A percentile compares a stretch with the other conserved stretches of the same genome.
phyloP scores from a whole-genome alignment of 2,329 filamentous ascomycete species.

The Ambrosiella xylebori region DNA sequence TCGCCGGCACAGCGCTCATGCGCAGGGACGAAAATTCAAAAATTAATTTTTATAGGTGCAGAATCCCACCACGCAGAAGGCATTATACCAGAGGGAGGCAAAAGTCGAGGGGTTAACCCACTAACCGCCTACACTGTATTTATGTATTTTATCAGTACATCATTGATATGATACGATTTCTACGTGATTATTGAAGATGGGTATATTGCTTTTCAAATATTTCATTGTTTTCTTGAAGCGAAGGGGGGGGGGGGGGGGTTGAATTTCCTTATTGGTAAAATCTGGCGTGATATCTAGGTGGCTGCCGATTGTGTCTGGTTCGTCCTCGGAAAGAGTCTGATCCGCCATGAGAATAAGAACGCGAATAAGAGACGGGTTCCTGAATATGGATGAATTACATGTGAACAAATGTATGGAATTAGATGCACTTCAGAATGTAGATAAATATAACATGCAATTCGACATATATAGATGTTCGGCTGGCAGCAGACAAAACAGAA shows the following conservation, averaged over 20 bases:
- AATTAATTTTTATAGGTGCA: not conserved
- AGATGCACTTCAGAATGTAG: no score
- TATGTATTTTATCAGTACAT: not conserved
- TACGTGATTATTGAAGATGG: no score
- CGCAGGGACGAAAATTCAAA: not conserved
- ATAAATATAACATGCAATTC: no score
- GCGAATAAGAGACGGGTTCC: slow-evolving; percentile 7
- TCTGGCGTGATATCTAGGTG: not conserved
- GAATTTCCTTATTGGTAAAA: not conserved
- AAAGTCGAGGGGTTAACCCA: not conserved
- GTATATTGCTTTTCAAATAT: not conserved
- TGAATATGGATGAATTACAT: not conserved
- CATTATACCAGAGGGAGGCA: not conserved
- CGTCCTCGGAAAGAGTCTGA: not conserved
- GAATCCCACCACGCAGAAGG: not conserved
- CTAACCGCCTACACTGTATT: not conserved
- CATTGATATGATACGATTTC: not conserved
- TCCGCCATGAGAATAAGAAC: not conserved
- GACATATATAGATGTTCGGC: no score
- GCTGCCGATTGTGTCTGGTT: not conserved
- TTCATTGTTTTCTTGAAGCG: not conserved
- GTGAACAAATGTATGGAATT: not conserved
- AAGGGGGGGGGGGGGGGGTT: not conserved
- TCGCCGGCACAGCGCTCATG: not conserved
- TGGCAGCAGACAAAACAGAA: no score